A percentile compares a stretch with the other conserved stretches of the same genome.
Conservation (phyloP, 1,284 basidiomycete species). For the Ustilago shanxiensis region DNA sequence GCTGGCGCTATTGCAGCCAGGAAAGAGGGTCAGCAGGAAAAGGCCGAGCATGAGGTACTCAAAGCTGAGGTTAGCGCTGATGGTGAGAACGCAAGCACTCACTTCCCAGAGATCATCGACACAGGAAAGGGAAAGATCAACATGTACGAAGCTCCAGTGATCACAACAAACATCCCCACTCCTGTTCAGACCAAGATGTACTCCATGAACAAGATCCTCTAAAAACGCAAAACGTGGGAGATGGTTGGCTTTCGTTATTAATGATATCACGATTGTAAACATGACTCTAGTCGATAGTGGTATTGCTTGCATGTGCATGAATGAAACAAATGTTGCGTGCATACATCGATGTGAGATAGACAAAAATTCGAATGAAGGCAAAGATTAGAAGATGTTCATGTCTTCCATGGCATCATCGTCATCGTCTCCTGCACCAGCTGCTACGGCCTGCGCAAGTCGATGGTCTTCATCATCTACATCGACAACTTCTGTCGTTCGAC, state of each 20-base stretch:
- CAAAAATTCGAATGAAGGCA: not conserved
- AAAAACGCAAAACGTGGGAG: not conserved
- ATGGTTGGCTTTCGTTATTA: not conserved
- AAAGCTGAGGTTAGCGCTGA: not conserved
- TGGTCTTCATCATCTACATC: slow-evolving; percentile 27
- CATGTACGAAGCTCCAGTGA: slow-evolving; percentile 63
- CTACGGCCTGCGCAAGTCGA: not conserved
- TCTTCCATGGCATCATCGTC: slow-evolving; percentile 9
- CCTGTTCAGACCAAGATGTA: slow-evolving; percentile 58
- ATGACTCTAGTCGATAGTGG: not conserved
- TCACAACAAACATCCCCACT: slow-evolving; percentile 58
- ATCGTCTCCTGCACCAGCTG: not conserved
- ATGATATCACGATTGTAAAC: not conserved
- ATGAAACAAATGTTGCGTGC: not conserved
- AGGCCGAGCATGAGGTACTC: not conserved
- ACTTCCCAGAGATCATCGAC: slow-evolving; percentile 55
- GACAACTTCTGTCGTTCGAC: slow-evolving; percentile 21
- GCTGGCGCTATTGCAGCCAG: slow-evolving; percentile 34
- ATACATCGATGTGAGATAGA: not conserved
- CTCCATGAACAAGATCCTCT: slow-evolving; percentile 53
- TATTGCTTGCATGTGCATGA: not conserved
- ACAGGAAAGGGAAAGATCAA: slow-evolving; percentile 58
- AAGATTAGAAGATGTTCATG: slow-evolving; percentile 30
- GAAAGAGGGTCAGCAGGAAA: slow-evolving; percentile 4
- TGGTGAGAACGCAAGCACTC: slow-evolving; percentile 19